A percentile compares a stretch with the other conserved stretches of the same genome.
Evolutionary conservation across 345 rosid species (phyloP).

Genomic region (Camelina sativa): DNA sequence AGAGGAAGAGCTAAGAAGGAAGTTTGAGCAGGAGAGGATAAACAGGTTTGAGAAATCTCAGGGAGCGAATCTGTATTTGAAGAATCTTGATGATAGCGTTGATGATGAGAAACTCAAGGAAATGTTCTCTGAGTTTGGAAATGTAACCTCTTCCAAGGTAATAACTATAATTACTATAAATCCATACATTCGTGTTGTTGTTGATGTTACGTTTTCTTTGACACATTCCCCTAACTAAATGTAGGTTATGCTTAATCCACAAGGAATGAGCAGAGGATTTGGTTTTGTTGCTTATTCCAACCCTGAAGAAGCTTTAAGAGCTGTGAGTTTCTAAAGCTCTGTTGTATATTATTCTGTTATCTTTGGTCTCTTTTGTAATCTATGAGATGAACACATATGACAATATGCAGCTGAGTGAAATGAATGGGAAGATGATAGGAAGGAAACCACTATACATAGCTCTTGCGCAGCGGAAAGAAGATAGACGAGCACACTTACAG

Average conservation of each 20-base stretch:
- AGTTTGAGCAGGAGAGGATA: slow-evolving; percentile 59
- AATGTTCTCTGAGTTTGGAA: slow-evolving; percentile 62
- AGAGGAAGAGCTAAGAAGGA: slow-evolving; percentile 55
- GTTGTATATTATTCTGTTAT: background rate
- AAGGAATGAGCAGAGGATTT: slow-evolving; percentile 64
- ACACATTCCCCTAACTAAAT: background rate
- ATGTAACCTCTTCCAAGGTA: slow-evolving; percentile 68
- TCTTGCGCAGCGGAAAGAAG: slow-evolving; percentile 73
- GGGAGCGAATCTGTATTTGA: slow-evolving; percentile 65
- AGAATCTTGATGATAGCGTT: slow-evolving; percentile 63
- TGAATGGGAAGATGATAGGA: slow-evolving; percentile 73
- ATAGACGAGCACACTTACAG: slow-evolving; percentile 60
- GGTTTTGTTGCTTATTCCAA: slow-evolving; percentile 72
- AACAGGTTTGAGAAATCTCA: slow-evolving; percentile 55
- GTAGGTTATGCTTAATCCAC: slow-evolving; percentile 59
- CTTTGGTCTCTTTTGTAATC: background rate
- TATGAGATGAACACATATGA: background rate
- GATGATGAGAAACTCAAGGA: slow-evolving; percentile 62
- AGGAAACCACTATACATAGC: slow-evolving; percentile 70
- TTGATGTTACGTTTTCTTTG: background rate
- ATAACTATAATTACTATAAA: background rate
- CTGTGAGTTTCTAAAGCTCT: slow-evolving; percentile 47
- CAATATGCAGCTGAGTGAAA: slow-evolving; percentile 56
- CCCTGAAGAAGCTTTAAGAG: slow-evolving; percentile 71
- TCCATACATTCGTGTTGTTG: background rate